These are phyloP conservation scores for Naegleria fowleri DNA, from an alignment of 208 protist genomes.

Conservation along the genomic window DNA sequence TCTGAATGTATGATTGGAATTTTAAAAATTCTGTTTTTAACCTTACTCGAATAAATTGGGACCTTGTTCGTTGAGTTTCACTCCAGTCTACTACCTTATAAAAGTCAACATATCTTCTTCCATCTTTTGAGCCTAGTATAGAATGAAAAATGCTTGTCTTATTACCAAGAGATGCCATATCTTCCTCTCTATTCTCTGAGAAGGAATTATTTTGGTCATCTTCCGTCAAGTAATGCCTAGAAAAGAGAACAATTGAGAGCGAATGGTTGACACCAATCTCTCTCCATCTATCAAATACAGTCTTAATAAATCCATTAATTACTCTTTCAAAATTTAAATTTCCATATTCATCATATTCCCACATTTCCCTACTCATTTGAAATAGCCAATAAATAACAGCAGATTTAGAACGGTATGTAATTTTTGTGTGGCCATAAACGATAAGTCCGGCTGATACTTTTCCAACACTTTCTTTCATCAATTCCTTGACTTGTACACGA, in stretches of 20 bases:
- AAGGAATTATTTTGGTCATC: background rate
- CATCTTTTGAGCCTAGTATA: background rate
- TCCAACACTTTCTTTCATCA: background rate
- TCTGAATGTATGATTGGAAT: background rate
- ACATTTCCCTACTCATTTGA: constrained; percentile 32
- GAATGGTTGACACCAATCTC: constrained; percentile 5
- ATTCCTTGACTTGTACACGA: constrained; percentile 7
- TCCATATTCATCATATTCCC: constrained; percentile 26
- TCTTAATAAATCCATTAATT: constrained; percentile 7
- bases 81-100: constrained; percentile 8
- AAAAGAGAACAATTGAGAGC: constrained; percentile 11
- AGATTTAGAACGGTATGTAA: constrained; percentile 18
- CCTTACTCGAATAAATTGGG: background rate
- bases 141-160: background rate
- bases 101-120: constrained; percentile 2
- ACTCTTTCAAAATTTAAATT: constrained; percentile 23
- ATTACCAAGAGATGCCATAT: background rate
- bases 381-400: constrained; percentile 23
- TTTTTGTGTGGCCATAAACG: background rate
- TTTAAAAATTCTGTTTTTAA: background rate
- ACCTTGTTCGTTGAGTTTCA: background rate
- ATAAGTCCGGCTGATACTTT: background rate
- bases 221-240: background rate
- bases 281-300: constrained; percentile 22
- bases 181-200: background rate